Evolutionary conservation across 768 basidiomycete genomes (phyloP).

Genomic region (Phlebiopsis gigantea): DNA sequence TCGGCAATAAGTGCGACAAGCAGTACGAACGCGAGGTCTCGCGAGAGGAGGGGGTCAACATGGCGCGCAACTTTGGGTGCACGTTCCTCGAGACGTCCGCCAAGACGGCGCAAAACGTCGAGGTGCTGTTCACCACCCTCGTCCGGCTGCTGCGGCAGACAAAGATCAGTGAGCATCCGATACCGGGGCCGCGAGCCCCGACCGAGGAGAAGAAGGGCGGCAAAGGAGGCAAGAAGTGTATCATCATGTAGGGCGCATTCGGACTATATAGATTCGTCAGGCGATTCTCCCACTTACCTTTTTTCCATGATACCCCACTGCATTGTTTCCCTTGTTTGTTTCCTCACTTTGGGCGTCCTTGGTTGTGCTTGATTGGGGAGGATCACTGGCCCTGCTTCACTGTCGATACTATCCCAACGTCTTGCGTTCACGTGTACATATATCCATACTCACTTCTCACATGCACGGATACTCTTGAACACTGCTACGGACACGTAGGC

Average conservation of each 20-base stretch:
- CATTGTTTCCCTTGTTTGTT: slow-evolving; percentile 29
- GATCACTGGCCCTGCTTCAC: slow-evolving; percentile 12
- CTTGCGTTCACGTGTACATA: slow-evolving; percentile 25
- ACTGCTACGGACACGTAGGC: too few relatives aligned
- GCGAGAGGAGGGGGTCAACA: slow-evolving; percentile 76
- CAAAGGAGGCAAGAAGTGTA: slow-evolving; percentile 51
- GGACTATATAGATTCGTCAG: slow-evolving; percentile 65
- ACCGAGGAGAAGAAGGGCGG: slow-evolving; percentile 28
- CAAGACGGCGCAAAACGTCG: slow-evolving; percentile 90
- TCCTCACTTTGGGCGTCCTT: slow-evolving; percentile 18
- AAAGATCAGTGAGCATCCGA: slow-evolving; percentile 44
- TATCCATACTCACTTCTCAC: slow-evolving; percentile 15
- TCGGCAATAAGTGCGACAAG: slow-evolving; percentile 96
- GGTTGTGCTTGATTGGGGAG: slow-evolving; percentile 20
- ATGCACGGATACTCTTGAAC: slow-evolving; percentile 12
- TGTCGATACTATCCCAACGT: slow-evolving; percentile 13
- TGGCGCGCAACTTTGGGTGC: slow-evolving; percentile 84
- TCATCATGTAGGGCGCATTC: slow-evolving; percentile 74
- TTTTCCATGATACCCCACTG: slow-evolving; percentile 75
- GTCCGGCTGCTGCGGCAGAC: slow-evolving; percentile 79
- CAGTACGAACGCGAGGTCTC: slow-evolving; percentile 88
- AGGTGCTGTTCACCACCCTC: slow-evolving; percentile 81
- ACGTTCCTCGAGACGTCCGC: slow-evolving; percentile 97
- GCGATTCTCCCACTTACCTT: slow-evolving; percentile 51
- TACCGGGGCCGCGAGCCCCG: slow-evolving; percentile 21